phyloP scores from a whole-genome alignment of 441 rosid genomes.

The Macaranga tanarius region DNA sequence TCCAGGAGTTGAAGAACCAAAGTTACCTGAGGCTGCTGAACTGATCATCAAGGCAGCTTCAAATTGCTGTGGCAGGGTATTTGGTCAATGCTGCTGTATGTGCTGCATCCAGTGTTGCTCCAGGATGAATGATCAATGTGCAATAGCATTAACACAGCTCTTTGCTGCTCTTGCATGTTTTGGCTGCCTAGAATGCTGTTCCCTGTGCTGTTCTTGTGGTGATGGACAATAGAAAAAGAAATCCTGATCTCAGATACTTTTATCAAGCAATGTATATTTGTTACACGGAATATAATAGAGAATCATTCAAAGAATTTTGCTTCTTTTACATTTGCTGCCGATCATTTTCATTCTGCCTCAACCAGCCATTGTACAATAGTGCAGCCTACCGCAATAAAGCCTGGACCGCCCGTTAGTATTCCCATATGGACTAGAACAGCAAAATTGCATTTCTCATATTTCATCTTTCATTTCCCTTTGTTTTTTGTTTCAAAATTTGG shows the following conservation, averaged over 20 bases:
- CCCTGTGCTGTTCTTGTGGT: conserved; percentile 68
- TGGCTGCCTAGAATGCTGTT: conserved; percentile 84
- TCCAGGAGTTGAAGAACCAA: conserved; percentile 54
- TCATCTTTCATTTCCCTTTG: not conserved
- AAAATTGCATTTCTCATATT: not conserved
- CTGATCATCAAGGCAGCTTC: conserved; percentile 70
- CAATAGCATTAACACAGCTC: conserved; percentile 55
- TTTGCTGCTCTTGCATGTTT: conserved; percentile 69
- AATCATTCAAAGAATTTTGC: not conserved
- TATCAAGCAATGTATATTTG: not conserved
- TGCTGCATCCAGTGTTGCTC: conserved; percentile 79
- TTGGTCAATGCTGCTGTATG: conserved; percentile 71
- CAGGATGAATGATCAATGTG: conserved; percentile 64
- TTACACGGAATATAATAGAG: not conserved
- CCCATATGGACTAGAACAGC: too few relatives aligned
- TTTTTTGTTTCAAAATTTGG: not conserved
- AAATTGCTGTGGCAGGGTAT: conserved; percentile 62
- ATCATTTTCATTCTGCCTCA: too few relatives aligned
- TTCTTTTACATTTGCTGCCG: not conserved
- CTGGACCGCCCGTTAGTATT: too few relatives aligned
- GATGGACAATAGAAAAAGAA: conserved; percentile 29
- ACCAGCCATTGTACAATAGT: too few relatives aligned
- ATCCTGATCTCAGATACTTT: not conserved
- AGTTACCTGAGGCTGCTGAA: conserved; percentile 70
- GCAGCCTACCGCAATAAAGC: too few relatives aligned